Base-by-base conservation (phyloP, 192 early-diverging fungal genomes). In the Coemansia brasiliensis region DNA sequence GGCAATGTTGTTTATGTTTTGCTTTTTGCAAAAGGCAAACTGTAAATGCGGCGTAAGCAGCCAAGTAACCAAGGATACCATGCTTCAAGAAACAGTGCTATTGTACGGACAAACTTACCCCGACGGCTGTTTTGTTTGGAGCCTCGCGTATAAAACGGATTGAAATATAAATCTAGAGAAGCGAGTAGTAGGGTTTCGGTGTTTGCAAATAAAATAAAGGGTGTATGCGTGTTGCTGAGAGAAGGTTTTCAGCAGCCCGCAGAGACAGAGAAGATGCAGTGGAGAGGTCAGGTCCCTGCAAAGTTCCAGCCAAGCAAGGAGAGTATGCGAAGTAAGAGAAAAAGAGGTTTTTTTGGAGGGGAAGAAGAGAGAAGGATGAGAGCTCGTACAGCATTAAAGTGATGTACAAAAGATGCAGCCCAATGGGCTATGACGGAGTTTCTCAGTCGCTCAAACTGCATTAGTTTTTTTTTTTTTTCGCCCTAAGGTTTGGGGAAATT, bases 231-330 rank as follows among this genome's bases (percentile, higher is more conserved):
- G 20, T 46, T 46, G 44, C 44, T 24, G 20, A 46, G 32, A 35
- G 6, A 35, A 35, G 32, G 32, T 3, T 3, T 46, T 46, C 44
- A 46, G 44, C 44, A 24, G 44, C 44, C 13, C 44, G 41, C 41
- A 42, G 43, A 45, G 43, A 20, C 15, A 11, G 25, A n/a, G 48
- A 35, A 7, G 22, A 50, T 50, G 48, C 48, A 50, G 48, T 26
- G 22, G 15, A 26, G 15, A 26, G 48, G 48, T 15, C n/a, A 50
- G 40, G 48, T 50, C 48, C 48, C 48, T 50, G 48, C 48, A 50
- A 26, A 50, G 48, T 50, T 35, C 48, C 48, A 50, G 48, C 48
- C 48, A 50, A 50, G 48, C 48, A 50, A 50, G 48, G 48, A 26
- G 8, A n/a, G 26, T 7, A 26, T 12, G 8, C n/a, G 26, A 26